Conservation (phyloP, 164 flowering plant genomes). For the Stephania japonica region DNA sequence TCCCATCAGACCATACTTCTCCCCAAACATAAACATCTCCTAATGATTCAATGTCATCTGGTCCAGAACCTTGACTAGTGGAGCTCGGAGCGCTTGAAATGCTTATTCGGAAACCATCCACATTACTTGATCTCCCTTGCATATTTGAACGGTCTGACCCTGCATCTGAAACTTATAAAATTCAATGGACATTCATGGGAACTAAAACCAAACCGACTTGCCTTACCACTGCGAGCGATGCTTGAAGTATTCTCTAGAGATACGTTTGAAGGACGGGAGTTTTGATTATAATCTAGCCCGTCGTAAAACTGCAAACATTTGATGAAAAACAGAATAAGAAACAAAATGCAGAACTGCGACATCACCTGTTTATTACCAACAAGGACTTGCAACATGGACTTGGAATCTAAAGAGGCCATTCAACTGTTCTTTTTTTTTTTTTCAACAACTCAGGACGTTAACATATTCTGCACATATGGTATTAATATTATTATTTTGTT, state of each 20-base stretch:
- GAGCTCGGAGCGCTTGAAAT: constrained; percentile 88
- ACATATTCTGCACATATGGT: too few relatives aligned
- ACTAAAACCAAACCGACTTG: constrained; percentile 17
- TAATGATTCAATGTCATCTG: constrained; percentile 82
- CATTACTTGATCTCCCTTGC: constrained; percentile 66
- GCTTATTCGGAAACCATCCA: constrained; percentile 78
- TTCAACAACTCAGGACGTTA: too few relatives aligned
- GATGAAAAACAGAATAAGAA: not conserved
- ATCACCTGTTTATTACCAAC: too few relatives aligned
- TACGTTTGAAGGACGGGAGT: constrained; percentile 34
- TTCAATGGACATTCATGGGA: constrained; percentile 27
- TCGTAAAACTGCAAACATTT: constrained; percentile 24
- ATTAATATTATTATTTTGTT: too few relatives aligned
- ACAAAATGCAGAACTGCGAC: too few relatives aligned
- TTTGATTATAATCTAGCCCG: constrained; percentile 32
- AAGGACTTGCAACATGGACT: too few relatives aligned
- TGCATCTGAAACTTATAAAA: constrained; percentile 66
- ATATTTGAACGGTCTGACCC: constrained; percentile 74
- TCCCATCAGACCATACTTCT: constrained; percentile 64
- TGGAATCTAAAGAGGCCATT: too few relatives aligned
- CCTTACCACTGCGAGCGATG: constrained; percentile 24
- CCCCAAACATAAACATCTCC: constrained; percentile 99
- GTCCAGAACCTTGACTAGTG: constrained; percentile 86
- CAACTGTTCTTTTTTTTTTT: too few relatives aligned
- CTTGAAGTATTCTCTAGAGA: constrained; percentile 37